A percentile compares a stretch with the other conserved stretches of the same genome.
phyloP scores from a whole-genome alignment of 2,329 filamentous ascomycete genomes.

The Trichophyton rubrum region DNA sequence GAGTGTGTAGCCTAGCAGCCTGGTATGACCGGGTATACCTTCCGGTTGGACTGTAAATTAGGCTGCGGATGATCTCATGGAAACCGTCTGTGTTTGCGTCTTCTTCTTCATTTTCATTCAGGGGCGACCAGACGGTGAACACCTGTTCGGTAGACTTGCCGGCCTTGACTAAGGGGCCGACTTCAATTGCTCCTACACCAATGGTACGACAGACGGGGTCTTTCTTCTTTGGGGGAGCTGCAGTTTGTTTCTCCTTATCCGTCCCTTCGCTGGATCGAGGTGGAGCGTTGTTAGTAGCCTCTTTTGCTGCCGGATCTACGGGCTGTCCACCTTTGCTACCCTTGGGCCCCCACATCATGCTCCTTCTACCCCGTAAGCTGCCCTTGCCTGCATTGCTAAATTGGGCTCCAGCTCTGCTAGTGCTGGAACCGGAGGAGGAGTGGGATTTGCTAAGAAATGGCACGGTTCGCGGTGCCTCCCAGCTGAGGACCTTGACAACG shows the following conservation, averaged over 20 bases:
- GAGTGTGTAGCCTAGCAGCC: conserved; percentile 66
- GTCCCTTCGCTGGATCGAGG: conserved; percentile 22
- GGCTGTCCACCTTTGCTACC: conserved; percentile 19
- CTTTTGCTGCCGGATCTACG: conserved; percentile 21
- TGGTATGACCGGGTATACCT: conserved; percentile 60
- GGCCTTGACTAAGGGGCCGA: conserved; percentile 63
- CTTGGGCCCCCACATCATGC: conserved; percentile 34
- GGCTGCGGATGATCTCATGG: conserved; percentile 57
- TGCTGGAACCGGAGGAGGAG: conserved; percentile 25
- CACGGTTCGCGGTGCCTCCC: conserved; percentile 33
- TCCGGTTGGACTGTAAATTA: conserved; percentile 62
- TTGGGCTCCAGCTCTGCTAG: conserved; percentile 18
- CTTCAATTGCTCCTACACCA: conserved; percentile 63
- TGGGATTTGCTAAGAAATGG: conserved; percentile 18
- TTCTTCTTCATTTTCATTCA: conserved; percentile 43
- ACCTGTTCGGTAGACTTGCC: conserved; percentile 61
- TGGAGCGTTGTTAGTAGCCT: conserved; percentile 16
- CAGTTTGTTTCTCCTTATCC: conserved; percentile 19
- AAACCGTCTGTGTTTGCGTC: conserved; percentile 53
- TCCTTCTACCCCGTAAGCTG: conserved; percentile 30
- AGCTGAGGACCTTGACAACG: conserved; percentile 63
- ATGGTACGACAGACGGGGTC: conserved; percentile 50
- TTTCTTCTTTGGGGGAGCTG: conserved; percentile 23
- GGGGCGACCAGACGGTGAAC: conserved; percentile 63
- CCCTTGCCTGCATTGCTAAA: conserved; percentile 25